Conservation (phyloP, 2,329 filamentous ascomycete species). For the Ramularia collo-cygni region DNA sequence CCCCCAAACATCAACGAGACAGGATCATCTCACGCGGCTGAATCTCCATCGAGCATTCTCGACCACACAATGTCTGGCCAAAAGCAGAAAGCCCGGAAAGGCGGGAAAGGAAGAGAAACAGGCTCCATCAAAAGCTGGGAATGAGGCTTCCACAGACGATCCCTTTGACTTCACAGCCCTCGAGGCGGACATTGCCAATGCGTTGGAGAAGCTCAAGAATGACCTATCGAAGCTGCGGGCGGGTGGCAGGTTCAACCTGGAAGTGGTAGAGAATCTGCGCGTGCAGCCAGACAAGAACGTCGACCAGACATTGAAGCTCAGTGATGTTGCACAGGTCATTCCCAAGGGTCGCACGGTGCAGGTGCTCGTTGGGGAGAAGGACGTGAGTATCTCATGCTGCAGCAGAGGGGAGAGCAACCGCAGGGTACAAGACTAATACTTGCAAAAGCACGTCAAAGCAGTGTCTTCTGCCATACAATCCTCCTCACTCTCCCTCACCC, state of each 20-base stretch:
- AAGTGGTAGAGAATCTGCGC: constrained; percentile 53
- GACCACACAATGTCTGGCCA: constrained; percentile 36
- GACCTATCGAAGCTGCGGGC: constrained; percentile 56
- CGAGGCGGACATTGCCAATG: constrained; percentile 48
- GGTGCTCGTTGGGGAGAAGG: constrained; percentile 58
- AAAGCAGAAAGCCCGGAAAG: constrained; percentile 46
- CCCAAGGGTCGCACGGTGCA: constrained; percentile 56
- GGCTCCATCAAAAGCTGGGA: constrained; percentile 28
- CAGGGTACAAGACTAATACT: neutral
- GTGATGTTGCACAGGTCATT: constrained; percentile 61
- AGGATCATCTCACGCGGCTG: too few relatives aligned
- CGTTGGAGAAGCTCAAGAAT: constrained; percentile 51
- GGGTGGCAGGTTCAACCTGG: constrained; percentile 57
- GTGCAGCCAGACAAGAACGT: constrained; percentile 50
- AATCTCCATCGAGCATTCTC: constrained; percentile 32
- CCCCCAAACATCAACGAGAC: too few relatives aligned
- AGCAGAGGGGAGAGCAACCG: neutral
- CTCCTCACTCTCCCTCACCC: constrained; percentile 44
- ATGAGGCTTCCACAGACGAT: constrained; percentile 37
- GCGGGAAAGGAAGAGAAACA: constrained; percentile 35
- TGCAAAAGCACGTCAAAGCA: constrained; percentile 46
- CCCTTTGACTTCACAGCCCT: constrained; percentile 56
- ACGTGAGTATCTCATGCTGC: constrained; percentile 39
- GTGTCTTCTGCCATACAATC: constrained; percentile 48
- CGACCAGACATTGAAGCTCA: constrained; percentile 48